Evolutionary conservation across 208 protist species (phyloP), one percentile per base, ranked within the genome.

Genomic region (Wallacemonas sp.): DNA sequence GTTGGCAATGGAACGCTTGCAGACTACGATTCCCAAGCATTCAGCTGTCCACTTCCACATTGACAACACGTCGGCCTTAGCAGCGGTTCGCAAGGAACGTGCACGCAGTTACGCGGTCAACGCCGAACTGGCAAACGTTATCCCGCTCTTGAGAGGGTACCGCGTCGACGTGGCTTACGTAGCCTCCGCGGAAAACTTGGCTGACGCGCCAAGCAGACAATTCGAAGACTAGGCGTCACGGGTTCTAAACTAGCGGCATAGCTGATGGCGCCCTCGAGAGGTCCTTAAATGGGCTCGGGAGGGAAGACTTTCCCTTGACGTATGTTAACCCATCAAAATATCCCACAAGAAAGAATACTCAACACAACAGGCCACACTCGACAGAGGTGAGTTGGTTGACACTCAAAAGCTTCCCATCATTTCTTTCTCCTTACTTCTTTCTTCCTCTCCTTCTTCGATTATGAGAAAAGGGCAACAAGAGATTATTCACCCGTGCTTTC

Each of bases 1-100:
- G 1, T 73, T 22, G 22, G 68, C 60, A 19, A 59, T 73, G 21
- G 44, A n/a, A 2, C 38, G 38, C 12, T 59, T 73, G 1, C 3
- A 31, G 41, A 15, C 26, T 11, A 36, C 39, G 22, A 17, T 73
- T 44, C 0, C 3, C 17, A n/a, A 22, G 19, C 27, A 58, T 26
- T 30, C 47, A 12, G 36, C 39, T 34, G 41, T 68, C 12, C 14
- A 62, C 30, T 39, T 73, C 11, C 46, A 73, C 47, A 59, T 67
- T 36, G 68, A 67, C 59, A 66, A 73, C 60, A 73, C 68, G 9
- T 73, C 60, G 12, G 68, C 68, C 6, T 22, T 73, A 15, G 28
- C 68, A 1, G 59, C 53, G 15, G 0, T 66, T 5, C 12, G n/a
- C 0, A 61, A 62, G 2, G 47, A 46, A 27, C 41, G 24, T 9